Evolutionary conservation across 176 grass and related monocot genomes (phyloP).

Genomic region (Carex littledalei): DNA sequence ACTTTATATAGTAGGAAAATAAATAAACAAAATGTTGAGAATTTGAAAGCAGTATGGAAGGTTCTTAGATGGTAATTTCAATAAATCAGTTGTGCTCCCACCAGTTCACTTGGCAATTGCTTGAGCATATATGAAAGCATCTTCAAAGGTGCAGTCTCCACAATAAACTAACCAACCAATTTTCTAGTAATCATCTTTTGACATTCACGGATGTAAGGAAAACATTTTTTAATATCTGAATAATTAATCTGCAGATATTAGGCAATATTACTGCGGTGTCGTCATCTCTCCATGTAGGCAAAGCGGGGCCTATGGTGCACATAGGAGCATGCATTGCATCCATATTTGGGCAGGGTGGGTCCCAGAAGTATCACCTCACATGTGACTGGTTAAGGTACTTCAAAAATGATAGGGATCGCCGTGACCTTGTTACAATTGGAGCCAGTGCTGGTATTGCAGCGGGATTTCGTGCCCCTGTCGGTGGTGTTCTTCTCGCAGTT

Average conservation of each 20-base stretch:
- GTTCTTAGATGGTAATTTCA: not conserved
- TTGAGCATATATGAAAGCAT: not conserved
- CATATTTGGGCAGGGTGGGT: constrained; percentile 84
- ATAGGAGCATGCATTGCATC: constrained; percentile 83
- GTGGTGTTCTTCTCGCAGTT: constrained; percentile 78
- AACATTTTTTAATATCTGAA: not conserved
- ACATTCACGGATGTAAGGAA: not conserved
- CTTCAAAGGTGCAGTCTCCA: not conserved
- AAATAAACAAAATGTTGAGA: not conserved
- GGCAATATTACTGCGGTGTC: constrained; percentile 71
- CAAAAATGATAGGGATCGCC: constrained; percentile 89
- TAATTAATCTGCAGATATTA: constrained; percentile 39
- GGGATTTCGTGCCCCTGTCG: constrained; percentile 79
- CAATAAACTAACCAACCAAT: not conserved
- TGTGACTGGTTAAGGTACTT: constrained; percentile 90
- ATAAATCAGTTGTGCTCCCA: not conserved
- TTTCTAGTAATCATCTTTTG: not conserved
- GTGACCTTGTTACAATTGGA: constrained; percentile 86
- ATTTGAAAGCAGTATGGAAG: not conserved
- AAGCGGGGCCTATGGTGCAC: constrained; percentile 94
- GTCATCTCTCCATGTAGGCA: constrained; percentile 86
- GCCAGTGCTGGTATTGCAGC: constrained; percentile 66
- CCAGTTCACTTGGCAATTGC: not conserved
- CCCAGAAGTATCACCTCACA: constrained; percentile 63
- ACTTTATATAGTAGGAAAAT: not conserved